Conservation (phyloP, 768 basidiomycete genomes). For the Sistotremastrum suecicum region DNA sequence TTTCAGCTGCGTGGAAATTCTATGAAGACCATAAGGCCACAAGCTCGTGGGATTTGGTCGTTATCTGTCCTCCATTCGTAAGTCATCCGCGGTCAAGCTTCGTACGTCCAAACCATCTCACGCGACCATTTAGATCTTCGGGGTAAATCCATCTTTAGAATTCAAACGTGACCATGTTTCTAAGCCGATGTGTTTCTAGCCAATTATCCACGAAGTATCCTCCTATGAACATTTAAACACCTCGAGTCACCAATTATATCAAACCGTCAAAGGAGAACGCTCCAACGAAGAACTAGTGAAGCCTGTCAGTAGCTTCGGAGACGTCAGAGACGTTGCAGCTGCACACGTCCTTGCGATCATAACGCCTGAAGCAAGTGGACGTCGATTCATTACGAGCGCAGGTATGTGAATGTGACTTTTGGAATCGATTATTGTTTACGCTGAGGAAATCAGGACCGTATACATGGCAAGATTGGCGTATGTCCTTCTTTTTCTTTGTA, state of each 20-base stretch:
- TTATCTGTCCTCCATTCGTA: conserved; percentile 17
- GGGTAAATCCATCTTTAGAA: not conserved
- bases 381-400: conserved; percentile 39
- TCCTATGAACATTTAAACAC: conserved; percentile 19
- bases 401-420: conserved; percentile 12
- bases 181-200: conserved; percentile 4
- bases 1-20: conserved; percentile 18
- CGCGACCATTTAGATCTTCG: not conserved
- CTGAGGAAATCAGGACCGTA: not conserved
- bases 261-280: conserved; percentile 8
- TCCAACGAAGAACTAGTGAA: conserved; percentile 14
- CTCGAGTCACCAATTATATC: conserved; percentile 3
- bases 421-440: conserved; percentile 1
- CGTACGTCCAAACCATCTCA: not conserved
- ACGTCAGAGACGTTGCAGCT: conserved; percentile 41
- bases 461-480: conserved; percentile 1
- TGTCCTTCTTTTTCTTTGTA: no score
- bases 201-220: conserved; percentile 19
- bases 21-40: conserved; percentile 9
- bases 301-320: conserved; percentile 24
- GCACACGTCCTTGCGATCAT: conserved; percentile 41
- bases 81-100: not conserved
- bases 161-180: not conserved
- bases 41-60: conserved; percentile 14
- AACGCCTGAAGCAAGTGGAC: conserved; percentile 35